These are phyloP conservation scores for Trifolium dubium DNA, from an alignment of 306 rosid genomes.

Conservation along the genomic window DNA sequence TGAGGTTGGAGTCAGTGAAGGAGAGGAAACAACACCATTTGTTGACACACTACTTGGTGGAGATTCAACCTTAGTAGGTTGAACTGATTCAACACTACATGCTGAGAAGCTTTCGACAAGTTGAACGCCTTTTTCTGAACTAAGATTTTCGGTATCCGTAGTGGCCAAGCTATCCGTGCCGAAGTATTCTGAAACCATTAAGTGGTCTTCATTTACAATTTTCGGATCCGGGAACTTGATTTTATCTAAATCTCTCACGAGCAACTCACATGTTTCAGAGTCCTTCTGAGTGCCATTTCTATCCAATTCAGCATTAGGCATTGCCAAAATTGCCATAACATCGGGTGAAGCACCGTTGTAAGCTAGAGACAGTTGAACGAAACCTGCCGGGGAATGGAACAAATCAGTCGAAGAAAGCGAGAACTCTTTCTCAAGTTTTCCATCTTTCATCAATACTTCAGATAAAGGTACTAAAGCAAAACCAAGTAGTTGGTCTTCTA, in stretches of 20 bases:
- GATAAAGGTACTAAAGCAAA: constrained; percentile 87
- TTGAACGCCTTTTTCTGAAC: constrained; percentile 57
- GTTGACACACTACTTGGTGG: constrained; percentile 71
- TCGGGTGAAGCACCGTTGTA: constrained; percentile 78
- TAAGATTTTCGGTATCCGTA: constrained; percentile 56
- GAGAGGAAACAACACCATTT: constrained; percentile 60
- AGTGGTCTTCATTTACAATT: constrained; percentile 75
- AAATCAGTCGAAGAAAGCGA: constrained; percentile 89
- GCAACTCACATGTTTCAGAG: constrained; percentile 52
- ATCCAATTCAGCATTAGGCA: constrained; percentile 34
- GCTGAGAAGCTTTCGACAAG: constrained; percentile 63
- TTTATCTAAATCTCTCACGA: constrained; percentile 68
- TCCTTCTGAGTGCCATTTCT: constrained; percentile 49
- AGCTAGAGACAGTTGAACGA: constrained; percentile 70
- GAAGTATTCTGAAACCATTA: constrained; percentile 87
- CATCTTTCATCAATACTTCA: constrained; percentile 62
- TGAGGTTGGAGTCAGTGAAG: constrained; percentile 55
- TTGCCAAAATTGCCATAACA: constrained; percentile 55
- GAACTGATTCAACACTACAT: constrained; percentile 54
- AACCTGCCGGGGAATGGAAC: constrained; percentile 91
- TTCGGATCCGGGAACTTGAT: constrained; percentile 89
- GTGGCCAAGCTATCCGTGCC: constrained; percentile 61
- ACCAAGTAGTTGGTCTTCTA: constrained; percentile 95
- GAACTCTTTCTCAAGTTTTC: constrained; percentile 88
- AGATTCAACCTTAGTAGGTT: constrained; percentile 59